Conservation (phyloP, 345 rosid genomes). For the Eucalyptus tenuipes region DNA sequence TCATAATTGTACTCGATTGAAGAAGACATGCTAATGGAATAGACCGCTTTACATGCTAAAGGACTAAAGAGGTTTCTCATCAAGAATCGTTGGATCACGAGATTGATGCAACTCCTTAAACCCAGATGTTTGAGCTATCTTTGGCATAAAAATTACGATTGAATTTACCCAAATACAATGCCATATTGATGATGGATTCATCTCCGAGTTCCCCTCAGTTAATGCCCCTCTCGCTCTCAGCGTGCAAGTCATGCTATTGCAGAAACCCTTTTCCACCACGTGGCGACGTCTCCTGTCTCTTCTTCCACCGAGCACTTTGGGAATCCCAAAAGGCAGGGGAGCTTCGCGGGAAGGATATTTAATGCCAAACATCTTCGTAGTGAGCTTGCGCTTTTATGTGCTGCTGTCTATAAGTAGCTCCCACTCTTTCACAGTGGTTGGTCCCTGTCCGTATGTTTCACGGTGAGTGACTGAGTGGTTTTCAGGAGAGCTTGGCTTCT, state of each 20-base stretch:
- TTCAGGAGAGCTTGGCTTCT: background rate
- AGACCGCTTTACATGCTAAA: background rate
- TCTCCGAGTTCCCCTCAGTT: background rate
- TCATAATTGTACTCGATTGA: fast-evolving
- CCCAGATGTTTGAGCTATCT: background rate
- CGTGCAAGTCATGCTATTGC: background rate
- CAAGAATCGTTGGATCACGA: background rate
- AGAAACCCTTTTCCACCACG: background rate
- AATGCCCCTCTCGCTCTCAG: background rate
- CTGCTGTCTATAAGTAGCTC: background rate
- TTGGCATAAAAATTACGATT: background rate
- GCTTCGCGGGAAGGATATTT: background rate
- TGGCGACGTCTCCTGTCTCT: background rate
- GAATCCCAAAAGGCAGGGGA: background rate
- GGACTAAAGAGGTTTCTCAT: background rate
- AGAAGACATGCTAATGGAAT: background rate
- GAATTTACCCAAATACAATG: background rate
- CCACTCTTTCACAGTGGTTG: background rate
- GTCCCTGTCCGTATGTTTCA: background rate
- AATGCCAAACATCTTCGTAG: background rate
- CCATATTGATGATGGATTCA: background rate
- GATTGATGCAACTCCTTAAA: background rate
- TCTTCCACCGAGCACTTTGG: background rate
- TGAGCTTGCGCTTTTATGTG: background rate
- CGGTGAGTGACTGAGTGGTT: background rate